phyloP scores from a whole-genome alignment of 2,329 filamentous ascomycete genomes.

The Monosporascus sp. region DNA sequence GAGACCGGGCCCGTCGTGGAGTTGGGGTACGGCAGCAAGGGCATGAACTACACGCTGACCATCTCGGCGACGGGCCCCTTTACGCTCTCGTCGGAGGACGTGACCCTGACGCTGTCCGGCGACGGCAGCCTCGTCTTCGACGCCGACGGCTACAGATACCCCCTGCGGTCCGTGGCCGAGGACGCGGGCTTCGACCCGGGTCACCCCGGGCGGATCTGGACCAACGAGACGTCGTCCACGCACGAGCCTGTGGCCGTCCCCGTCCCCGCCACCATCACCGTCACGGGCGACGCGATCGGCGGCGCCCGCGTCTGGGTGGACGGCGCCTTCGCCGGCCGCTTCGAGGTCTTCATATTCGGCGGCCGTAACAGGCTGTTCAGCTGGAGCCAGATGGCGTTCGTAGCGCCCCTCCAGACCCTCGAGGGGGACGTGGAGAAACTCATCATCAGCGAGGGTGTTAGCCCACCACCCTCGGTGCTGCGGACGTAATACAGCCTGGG shows the following conservation, averaged over 20 bases:
- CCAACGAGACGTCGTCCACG: conserved; percentile 39
- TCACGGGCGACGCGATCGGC: conserved; percentile 38
- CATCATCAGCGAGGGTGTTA: neutral
- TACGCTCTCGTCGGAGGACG: conserved; percentile 37
- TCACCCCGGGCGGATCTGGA: conserved; percentile 48
- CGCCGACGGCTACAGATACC: conserved; percentile 41
- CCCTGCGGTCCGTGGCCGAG: conserved; percentile 39
- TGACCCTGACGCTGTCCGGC: conserved; percentile 30
- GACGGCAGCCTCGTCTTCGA: conserved; percentile 35
- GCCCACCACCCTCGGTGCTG: neutral
- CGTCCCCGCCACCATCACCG: conserved; percentile 29
- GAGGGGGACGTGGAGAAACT: conserved; percentile 9
- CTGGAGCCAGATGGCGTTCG: conserved; percentile 54
- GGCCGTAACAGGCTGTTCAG: conserved; percentile 46
- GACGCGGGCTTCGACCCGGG: conserved; percentile 39
- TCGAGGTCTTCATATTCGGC: conserved; percentile 50
- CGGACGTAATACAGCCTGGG: neutral
- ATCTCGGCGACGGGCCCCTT: conserved; percentile 37
- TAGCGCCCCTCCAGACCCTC: conserved; percentile 38
- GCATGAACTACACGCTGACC: conserved; percentile 40
- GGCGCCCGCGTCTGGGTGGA: conserved; percentile 46
- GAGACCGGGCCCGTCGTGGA: conserved; percentile 9
- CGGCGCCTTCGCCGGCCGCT: conserved; percentile 40
- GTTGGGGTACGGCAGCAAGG: conserved; percentile 35
- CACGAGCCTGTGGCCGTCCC: conserved; percentile 35